Evolutionary conservation across 495 filamentous ascomycete genomes (phyloP).

Genomic region (Cairneyella variabilis): DNA sequence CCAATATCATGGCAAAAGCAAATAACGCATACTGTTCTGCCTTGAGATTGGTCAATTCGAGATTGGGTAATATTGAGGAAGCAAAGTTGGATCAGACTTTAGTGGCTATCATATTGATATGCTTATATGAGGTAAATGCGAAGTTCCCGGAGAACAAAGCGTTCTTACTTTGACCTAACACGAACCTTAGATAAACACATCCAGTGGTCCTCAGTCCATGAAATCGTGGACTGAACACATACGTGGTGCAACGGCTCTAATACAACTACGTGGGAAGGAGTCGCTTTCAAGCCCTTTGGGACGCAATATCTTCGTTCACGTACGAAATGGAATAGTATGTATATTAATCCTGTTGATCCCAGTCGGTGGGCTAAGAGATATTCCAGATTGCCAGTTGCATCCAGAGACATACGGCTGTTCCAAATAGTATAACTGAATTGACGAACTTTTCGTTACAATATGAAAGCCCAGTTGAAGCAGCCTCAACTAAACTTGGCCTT

Average conservation of each 20-base stretch:
- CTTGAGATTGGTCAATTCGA: constrained; percentile 37
- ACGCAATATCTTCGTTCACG: constrained; percentile 40
- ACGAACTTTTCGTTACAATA: not conserved
- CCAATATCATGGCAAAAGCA: constrained; percentile 33
- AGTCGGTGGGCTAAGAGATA: not conserved
- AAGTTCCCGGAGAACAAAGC: no score
- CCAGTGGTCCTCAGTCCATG: constrained; percentile 28
- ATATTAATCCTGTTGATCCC: no score
- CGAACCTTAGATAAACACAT: constrained; percentile 5
- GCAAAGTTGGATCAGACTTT: constrained; percentile 46
- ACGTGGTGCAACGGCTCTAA: constrained; percentile 40
- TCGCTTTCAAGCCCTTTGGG: constrained; percentile 41
- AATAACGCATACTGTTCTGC: constrained; percentile 42
- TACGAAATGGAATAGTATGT: constrained; percentile 30
- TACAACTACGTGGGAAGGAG: constrained; percentile 42
- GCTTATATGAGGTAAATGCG: constrained; percentile 26
- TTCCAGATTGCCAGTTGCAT: constrained; percentile 13
- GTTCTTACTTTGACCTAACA: not conserved
- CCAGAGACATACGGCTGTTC: constrained; percentile 1
- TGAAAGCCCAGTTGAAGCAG: not conserved
- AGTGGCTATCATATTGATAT: constrained; percentile 44
- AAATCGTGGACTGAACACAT: constrained; percentile 47
- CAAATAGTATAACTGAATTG: constrained; percentile 4
- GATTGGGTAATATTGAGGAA: constrained; percentile 38
- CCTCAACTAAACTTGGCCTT: not conserved